phyloP scores from a whole-genome alignment of 164 flowering plant species.

The Annona squamosa region DNA sequence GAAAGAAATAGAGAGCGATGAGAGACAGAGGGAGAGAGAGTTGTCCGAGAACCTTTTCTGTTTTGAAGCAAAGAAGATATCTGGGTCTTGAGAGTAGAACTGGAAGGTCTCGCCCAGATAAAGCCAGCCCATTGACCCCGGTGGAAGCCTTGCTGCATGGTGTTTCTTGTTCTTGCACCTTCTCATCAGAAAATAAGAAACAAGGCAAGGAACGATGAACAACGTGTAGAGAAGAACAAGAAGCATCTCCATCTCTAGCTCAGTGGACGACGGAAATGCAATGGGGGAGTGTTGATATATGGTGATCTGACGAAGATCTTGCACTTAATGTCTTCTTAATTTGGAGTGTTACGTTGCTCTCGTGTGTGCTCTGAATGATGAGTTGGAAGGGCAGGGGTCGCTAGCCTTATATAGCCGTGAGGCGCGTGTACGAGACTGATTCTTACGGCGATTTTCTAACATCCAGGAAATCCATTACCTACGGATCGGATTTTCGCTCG shows the following conservation, averaged over 20 bases:
- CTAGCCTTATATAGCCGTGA: constrained; percentile 1
- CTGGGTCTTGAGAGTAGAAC: constrained; percentile 73
- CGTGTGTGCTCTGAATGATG: neutral
- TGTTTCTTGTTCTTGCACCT: constrained; percentile 13
- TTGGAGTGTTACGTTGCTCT: neutral
- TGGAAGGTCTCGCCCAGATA: constrained; percentile 72
- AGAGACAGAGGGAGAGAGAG: neutral
- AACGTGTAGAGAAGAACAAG: constrained; percentile 1
- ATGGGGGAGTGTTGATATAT: neutral
- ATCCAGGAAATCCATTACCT: neutral
- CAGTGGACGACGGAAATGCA: neutral
- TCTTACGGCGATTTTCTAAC: neutral
- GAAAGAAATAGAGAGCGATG: neutral
- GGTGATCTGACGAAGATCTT: neutral
- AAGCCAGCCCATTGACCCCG: constrained; percentile 92
- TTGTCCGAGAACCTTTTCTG: constrained; percentile 41
- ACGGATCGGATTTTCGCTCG: neutral
- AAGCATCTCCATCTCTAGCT: constrained; percentile 12
- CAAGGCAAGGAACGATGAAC: constrained; percentile 17
- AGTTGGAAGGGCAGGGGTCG: neutral
- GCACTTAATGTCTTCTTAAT: neutral
- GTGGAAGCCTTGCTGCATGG: constrained; percentile 49
- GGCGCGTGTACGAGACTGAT: neutral
- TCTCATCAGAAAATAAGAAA: constrained; percentile 20
- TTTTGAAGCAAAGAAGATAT: constrained; percentile 49